Evolutionary conservation across 2,329 filamentous ascomycete species (phyloP), one percentile per base, ranked within the genome.

Genomic region (Pezicula rhizophila): DNA sequence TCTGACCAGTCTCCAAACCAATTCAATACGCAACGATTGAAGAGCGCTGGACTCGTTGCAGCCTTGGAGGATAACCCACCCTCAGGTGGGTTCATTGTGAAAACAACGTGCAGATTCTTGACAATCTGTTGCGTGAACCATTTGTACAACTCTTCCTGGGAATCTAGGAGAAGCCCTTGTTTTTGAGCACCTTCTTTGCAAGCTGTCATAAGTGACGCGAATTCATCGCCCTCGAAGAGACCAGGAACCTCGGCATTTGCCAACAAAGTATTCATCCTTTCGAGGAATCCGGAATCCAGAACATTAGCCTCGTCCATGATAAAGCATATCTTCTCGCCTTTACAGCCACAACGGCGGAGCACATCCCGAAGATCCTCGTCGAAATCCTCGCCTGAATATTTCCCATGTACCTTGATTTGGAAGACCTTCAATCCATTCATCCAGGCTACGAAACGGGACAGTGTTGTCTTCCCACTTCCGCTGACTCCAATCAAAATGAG

Each of bases 1-100:
- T 99, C 93, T 46, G 93, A 99, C 93, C 93, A 99, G 70, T 99
- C 93, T 56, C 93, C 93, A 66, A 99, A 96, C 93, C 93, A 99
- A 71, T 99, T 99, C 60, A 99, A 84, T 43, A 99, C 93, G 65
- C 93, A 99, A 77, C 93, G 86, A 74, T 99, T 99, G 85, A 99
- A 99, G 63, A 99, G 72, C 37, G 93, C 93, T 52, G 93, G 93
- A 78, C 90, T 96, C 3, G 95, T 99, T 25, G 93, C 95, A 49
- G 93, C 93, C 73, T 96, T 97, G 28, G 90, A 96, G 2, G 89
- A 93, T 8, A 99, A 73, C 0, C 93, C 92, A 59, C 93, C 93
- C 64, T 96, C 89, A 0, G 93, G 95, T 12, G 93, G 93, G 68
- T 99, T 99, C 93, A 99, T 99, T 3, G 93, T 99, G 68, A 99